Base-by-base conservation (phyloP, 1,139 yeast genomes). In the Magnusiomyces ingens region DNA sequence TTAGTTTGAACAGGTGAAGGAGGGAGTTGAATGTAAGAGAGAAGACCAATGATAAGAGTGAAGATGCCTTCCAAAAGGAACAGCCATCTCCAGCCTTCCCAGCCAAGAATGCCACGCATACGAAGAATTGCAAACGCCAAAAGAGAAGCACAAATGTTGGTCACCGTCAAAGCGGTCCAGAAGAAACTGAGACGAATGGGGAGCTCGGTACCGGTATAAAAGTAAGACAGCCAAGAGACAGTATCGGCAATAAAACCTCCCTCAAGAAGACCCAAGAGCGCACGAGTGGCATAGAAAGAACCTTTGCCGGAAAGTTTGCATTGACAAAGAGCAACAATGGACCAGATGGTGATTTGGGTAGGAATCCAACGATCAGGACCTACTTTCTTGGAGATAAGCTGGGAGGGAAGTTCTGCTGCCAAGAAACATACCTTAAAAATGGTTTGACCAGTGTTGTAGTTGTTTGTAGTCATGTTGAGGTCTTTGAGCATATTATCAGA, bases 331-430 rank as follows among this genome's bases (percentile, higher is more conserved):
- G 80, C 74, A 1, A 78, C 77, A 36, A 76, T 55, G 50, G 78
- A 74, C 82, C 83, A 80, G 2, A 68, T 58, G 5, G 67, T 61
- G 64, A 79, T 74, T 59, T 78, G 82, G 21, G 69, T 62, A 0
- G 83, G 83, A 50, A 79, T 71, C 74, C 79, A 78, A 37, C 73
- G 65, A 58, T 79, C 81, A 8, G 81, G 78, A 1, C 83, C 83
- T 41, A 79, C 51, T 50, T 68, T 68, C 58, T 78, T 78, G 40
- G 79, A 75, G 46, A 79, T 63, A 56, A 79, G 64, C 59, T 78
- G 81, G 1, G 81, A 76, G 0, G 83, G 83, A 4, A 79, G 64
- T 57, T 78, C 82, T 1, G 80, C 76, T 11, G 64, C 58, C 53
- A 78, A 65, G 58, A 79, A 79, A 32, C 74, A 65, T 1, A 71